phyloP scores from a whole-genome alignment of 2,329 filamentous ascomycete species.

The Pseudopithomyces chartarum region DNA sequence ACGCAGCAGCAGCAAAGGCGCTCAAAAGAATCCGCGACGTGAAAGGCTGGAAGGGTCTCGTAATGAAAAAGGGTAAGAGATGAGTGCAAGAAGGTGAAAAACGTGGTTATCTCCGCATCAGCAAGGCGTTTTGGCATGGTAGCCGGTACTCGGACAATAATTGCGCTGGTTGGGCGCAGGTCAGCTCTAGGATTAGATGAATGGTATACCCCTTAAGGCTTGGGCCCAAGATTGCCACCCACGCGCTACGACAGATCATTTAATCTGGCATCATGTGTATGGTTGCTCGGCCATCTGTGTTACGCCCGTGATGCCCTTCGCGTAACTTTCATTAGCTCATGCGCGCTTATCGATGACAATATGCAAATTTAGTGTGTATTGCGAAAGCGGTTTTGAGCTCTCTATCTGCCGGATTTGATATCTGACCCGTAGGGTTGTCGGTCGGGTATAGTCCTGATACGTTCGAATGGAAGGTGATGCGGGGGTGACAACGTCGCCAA shows the following conservation, averaged over 20 bases:
- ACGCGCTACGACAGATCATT: too few species aligned
- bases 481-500: not conserved
- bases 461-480: not conserved
- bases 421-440: not conserved
- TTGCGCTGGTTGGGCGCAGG: constrained; percentile 2
- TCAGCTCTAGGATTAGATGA: constrained; percentile 3
- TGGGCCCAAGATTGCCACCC: too few species aligned
- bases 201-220: constrained; percentile 9
- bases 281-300: not conserved
- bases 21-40: constrained; percentile 40
- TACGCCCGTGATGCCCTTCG: not conserved
- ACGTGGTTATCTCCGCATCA: constrained; percentile 1
- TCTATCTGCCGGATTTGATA: not conserved
- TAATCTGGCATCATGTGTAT: not conserved
- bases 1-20: constrained; percentile 35
- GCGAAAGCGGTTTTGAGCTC: not conserved
- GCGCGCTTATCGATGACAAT: not conserved
- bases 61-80: constrained; percentile 44
- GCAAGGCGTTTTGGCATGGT: constrained; percentile 1
- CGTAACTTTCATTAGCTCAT: not conserved
- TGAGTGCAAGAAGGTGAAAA: constrained; percentile 11
- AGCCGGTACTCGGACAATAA: not conserved
- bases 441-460: not conserved
- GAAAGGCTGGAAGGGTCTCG: constrained; percentile 43
- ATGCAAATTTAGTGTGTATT: constrained; percentile 3